Percentiles rank a stretch among this genome's conserved stretches.
phyloP scores from a whole-genome alignment of 306 rosid species.

The Ormosia semicastrata region DNA sequence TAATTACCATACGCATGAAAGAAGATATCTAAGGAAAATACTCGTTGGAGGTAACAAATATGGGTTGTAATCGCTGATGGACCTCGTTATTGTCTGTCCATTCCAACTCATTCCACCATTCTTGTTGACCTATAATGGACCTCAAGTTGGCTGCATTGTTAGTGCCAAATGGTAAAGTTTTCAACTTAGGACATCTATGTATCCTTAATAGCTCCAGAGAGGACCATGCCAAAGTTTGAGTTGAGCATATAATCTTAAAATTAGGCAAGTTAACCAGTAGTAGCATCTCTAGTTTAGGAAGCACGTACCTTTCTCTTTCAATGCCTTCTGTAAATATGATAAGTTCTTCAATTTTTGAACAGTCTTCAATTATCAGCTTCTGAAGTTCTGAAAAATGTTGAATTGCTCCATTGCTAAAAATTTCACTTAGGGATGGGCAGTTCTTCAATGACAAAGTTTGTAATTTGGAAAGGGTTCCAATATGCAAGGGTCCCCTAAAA shows the following conservation, averaged over 20 bases:
- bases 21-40: background rate
- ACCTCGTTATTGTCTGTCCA: background rate
- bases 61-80: background rate
- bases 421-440: constrained; percentile 12
- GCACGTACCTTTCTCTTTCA: background rate
- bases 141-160: constrained; percentile 2
- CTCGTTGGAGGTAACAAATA: background rate
- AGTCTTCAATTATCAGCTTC: constrained; percentile 13
- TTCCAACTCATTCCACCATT: constrained; percentile 29
- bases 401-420: constrained; percentile 16
- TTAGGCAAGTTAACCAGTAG: constrained; percentile 16
- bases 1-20: background rate
- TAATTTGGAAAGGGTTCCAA: constrained; percentile 19
- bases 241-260: background rate
- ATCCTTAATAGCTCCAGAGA: constrained; percentile 15
- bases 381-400: constrained; percentile 20
- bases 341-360: constrained; percentile 26
- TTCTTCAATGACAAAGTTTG: constrained; percentile 4
- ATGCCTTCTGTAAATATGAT: background rate
- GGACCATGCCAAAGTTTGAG: constrained; percentile 16
- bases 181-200: background rate
- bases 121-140: constrained; percentile 8
- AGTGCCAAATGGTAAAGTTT: constrained; percentile 11
- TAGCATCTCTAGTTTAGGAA: constrained; percentile 26
- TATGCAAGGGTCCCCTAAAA: constrained; percentile 7